Evolutionary conservation across 495 filamentous ascomycete species (phyloP).

Genomic region (Trichoderma gamsii): DNA sequence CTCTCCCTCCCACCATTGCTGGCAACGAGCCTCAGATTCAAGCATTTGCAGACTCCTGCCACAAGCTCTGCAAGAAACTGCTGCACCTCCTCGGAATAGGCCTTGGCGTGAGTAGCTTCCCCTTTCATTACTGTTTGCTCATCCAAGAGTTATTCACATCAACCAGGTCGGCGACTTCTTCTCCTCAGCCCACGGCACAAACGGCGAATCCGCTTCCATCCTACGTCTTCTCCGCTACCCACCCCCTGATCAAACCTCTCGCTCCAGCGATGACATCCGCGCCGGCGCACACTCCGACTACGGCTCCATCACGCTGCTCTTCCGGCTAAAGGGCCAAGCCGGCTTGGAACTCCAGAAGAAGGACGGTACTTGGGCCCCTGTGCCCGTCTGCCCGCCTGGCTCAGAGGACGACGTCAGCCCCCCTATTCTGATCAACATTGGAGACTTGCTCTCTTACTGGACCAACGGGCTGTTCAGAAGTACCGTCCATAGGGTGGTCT

Average conservation of each 20-base stretch:
- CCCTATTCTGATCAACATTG: conserved; percentile 88
- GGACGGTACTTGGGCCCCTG: conserved; percentile 49
- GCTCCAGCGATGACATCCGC: conserved; percentile 61
- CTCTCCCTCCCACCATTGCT: conserved; percentile 61
- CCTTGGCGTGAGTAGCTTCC: conserved; percentile 44
- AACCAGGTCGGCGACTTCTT: conserved; percentile 54
- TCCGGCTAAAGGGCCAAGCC: conserved; percentile 74
- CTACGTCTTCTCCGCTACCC: conserved; percentile 83
- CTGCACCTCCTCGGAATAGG: conserved; percentile 71
- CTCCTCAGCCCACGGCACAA: conserved; percentile 58
- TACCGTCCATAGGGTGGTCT: conserved; percentile 86
- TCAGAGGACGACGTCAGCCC: conserved; percentile 51
- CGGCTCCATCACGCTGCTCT: conserved; percentile 79
- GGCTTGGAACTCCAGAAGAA: conserved; percentile 78
- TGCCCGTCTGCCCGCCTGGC: conserved; percentile 53
- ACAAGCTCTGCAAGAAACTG: conserved; percentile 64
- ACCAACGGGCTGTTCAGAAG: conserved; percentile 76
- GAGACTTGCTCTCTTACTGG: conserved; percentile 87
- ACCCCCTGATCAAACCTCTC: conserved; percentile 51
- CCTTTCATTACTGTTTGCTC: not conserved
- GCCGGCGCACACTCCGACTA: conserved; percentile 91
- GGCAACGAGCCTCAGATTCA: conserved; percentile 54
- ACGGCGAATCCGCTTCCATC: conserved; percentile 61
- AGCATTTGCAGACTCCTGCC: conserved; percentile 63
- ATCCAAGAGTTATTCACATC: conserved; percentile 22